Percentiles rank a stretch among this genome's conserved stretches.
These are phyloP conservation scores for Hypholoma fasciculare DNA, from an alignment of 768 basidiomycete genomes.

Conservation along the genomic window DNA sequence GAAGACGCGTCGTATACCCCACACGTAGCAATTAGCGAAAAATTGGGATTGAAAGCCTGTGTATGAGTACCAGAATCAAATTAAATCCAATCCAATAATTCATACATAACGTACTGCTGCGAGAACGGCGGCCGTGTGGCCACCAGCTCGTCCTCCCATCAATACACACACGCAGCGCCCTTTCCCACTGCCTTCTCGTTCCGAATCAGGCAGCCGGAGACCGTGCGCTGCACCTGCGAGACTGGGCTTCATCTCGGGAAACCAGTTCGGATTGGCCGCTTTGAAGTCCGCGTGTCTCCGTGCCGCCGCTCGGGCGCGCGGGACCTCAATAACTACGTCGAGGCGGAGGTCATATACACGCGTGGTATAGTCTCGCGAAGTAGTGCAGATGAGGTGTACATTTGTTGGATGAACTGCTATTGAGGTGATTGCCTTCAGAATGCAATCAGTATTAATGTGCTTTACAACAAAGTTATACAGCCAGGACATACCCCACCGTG, in stretches of 20 bases:
- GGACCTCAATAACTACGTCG: conserved; percentile 18
- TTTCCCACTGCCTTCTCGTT: conserved; percentile 59
- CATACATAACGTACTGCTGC: conserved; percentile 46
- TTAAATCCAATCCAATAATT: background rate
- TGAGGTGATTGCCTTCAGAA: conserved; percentile 57
- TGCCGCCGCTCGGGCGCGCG: conserved; percentile 23
- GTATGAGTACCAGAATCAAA: background rate
- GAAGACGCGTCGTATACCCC: conserved; percentile 50
- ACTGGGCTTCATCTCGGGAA: conserved; percentile 46
- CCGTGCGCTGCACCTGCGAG: conserved; percentile 72
- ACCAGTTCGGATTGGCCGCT: conserved; percentile 57
- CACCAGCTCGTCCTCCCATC: conserved; percentile 71
- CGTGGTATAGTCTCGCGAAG: conserved; percentile 69
- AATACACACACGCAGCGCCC: conserved; percentile 68
- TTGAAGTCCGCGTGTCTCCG: conserved; percentile 3
- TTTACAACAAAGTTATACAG: background rate
- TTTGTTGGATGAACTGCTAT: conserved; percentile 61
- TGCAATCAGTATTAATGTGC: background rate
- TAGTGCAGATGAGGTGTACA: conserved; percentile 66
- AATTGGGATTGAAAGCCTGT: conserved; percentile 67
- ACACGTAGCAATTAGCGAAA: conserved; percentile 74
- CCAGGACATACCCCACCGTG: conserved; percentile 65
- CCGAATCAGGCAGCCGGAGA: conserved; percentile 54
- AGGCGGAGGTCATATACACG: conserved; percentile 67
- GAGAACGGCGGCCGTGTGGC: conserved; percentile 69